These are phyloP conservation scores for Colletotrichum paranaense DNA, from an alignment of 2,329 filamentous ascomycete genomes.

Conservation along the genomic window DNA sequence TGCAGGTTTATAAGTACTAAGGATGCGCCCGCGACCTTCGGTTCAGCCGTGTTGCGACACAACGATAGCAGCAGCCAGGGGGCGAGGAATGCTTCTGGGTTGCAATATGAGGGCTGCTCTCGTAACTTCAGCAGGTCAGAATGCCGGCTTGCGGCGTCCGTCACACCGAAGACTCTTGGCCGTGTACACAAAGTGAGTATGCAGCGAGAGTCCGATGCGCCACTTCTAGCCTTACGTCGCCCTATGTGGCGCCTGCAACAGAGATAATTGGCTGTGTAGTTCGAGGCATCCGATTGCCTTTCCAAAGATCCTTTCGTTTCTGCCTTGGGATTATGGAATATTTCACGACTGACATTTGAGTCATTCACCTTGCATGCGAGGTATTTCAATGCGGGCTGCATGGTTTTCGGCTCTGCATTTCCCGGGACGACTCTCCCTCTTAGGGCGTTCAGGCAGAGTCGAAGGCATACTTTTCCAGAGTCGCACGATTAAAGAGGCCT, in stretches of 20 bases:
- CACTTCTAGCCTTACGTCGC: background rate
- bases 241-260: background rate
- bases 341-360: background rate
- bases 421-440: background rate
- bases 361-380: background rate
- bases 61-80: background rate
- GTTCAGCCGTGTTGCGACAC: background rate
- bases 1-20: background rate
- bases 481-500: background rate
- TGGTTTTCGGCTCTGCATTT: background rate
- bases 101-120: background rate
- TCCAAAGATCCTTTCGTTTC: background rate
- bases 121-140: background rate
- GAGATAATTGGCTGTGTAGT: background rate
- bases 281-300: background rate
- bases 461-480: background rate
- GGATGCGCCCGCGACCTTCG: background rate
- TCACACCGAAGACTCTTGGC: background rate
- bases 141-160: background rate
- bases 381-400: background rate
- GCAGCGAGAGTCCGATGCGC: background rate
- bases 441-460: background rate
- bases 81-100: background rate
- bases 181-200: background rate
- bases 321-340: background rate